Conservation (phyloP, 2,329 filamentous ascomycete species). For the Dendryphion nanum region DNA sequence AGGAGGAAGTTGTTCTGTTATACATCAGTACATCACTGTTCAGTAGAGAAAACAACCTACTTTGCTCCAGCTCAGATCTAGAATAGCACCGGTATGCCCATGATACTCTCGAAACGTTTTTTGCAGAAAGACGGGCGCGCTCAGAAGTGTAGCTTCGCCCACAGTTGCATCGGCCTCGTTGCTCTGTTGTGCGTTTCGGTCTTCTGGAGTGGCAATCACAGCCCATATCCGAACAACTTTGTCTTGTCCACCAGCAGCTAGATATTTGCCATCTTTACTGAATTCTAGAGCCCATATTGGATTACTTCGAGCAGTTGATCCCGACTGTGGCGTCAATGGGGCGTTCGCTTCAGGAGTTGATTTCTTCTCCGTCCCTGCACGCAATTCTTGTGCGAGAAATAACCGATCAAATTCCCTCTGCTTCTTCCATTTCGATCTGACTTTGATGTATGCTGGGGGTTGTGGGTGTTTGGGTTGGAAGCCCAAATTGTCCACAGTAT, state of each 20-base stretch:
- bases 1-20: constrained; percentile 83
- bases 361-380: constrained; percentile 48
- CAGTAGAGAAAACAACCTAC: constrained; percentile 32
- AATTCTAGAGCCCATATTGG: constrained; percentile 94
- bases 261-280: constrained; percentile 84
- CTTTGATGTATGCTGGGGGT: constrained; percentile 86
- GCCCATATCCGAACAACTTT: constrained; percentile 83
- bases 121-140: constrained; percentile 83
- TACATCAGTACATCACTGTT: constrained; percentile 1
- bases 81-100: constrained; percentile 80
- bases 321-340: constrained; percentile 30
- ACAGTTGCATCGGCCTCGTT: constrained; percentile 58
- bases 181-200: constrained; percentile 70
- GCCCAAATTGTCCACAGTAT: constrained; percentile 67
- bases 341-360: constrained; percentile 20
- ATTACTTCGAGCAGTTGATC: constrained; percentile 45
- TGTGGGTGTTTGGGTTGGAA: constrained; percentile 87
- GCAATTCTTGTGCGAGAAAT: constrained; percentile 90
- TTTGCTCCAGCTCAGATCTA: constrained; percentile 97
- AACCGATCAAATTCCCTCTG: constrained; percentile 77
- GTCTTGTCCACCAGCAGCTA: constrained; percentile 92
- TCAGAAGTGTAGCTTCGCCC: constrained; percentile 63
- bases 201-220: constrained; percentile 78
- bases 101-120: constrained; percentile 76
- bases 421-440: constrained; percentile 78